phyloP scores from a whole-genome alignment of 2,329 filamentous ascomycete species.

The Neurospora crassa region DNA sequence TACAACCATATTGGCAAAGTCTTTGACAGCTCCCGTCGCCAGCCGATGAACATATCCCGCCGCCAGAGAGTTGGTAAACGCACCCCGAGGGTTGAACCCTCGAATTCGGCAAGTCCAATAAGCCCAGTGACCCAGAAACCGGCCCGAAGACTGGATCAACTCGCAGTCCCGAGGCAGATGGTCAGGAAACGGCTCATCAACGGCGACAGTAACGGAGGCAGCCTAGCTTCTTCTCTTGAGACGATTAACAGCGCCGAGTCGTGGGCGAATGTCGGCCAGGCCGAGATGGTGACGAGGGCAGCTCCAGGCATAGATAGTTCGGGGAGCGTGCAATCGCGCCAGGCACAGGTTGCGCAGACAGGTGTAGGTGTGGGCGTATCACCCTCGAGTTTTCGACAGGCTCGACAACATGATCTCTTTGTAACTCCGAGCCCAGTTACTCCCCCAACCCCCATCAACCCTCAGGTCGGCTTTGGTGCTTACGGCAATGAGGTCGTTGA shows the following conservation, averaged over 20 bases:
- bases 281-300: background rate
- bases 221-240: constrained; percentile 5
- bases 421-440: background rate
- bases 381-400: background rate
- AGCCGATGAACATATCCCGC: background rate
- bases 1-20: constrained; percentile 8
- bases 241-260: constrained; percentile 5
- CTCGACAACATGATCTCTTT: background rate
- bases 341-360: background rate
- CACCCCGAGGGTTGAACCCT: background rate
- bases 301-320: background rate
- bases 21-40: constrained; percentile 1
- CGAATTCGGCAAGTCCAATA: background rate
- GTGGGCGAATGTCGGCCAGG: constrained; percentile 2
- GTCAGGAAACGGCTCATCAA: background rate
- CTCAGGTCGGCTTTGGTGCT: background rate
- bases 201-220: constrained; percentile 6
- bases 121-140: background rate
- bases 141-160: background rate
- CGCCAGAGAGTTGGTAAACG: background rate
- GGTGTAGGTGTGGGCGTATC: background rate
- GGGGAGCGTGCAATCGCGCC: background rate
- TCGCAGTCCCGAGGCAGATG: background rate
- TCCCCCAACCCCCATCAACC: background rate
- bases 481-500: background rate